Conservation (phyloP, 2,329 filamentous ascomycete genomes). For the Ophiostoma ips region DNA sequence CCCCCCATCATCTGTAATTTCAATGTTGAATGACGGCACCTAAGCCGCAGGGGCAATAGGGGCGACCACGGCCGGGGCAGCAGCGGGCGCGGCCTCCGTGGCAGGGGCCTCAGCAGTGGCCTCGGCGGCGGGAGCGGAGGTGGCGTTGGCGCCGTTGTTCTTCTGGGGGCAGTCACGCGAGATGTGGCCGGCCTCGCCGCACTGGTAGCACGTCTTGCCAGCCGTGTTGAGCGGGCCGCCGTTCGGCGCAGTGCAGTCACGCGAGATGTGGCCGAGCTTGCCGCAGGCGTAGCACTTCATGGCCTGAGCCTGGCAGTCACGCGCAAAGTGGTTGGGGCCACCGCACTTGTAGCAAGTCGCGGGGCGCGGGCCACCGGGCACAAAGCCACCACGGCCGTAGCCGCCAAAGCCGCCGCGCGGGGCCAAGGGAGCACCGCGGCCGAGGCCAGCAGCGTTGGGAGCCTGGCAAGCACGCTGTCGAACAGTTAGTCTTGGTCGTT, state of each 20-base stretch:
- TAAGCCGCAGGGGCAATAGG: slow-evolving; percentile 29
- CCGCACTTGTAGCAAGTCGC: slow-evolving; percentile 64
- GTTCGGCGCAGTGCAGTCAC: slow-evolving; percentile 92
- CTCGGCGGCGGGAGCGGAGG: slow-evolving; percentile 29
- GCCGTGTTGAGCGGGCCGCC: slow-evolving; percentile 89
- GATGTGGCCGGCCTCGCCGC: slow-evolving; percentile 90
- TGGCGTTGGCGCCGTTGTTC: slow-evolving; percentile 19
- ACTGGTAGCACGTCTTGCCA: slow-evolving; percentile 98
- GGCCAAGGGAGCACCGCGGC: slow-evolving; percentile 48
- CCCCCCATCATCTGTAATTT: too few relatives aligned
- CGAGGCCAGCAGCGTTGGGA: slow-evolving; percentile 48
- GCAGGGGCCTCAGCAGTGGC: slow-evolving; percentile 24
- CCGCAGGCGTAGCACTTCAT: slow-evolving; percentile 99
- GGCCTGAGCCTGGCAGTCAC: slow-evolving; percentile 94
- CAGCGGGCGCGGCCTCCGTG: slow-evolving; percentile 28
- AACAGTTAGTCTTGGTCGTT: neutral
- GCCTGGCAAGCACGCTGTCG: slow-evolving; percentile 56
- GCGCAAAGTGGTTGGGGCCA: slow-evolving; percentile 93
- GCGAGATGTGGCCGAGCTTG: slow-evolving; percentile 85
- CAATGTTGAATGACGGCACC: too few relatives aligned
- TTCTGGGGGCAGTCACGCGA: slow-evolving; percentile 84
- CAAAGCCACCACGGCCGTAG: slow-evolving; percentile 60
- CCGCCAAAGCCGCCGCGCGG: slow-evolving; percentile 46
- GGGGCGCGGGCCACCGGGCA: slow-evolving; percentile 49
- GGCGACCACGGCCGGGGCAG: slow-evolving; percentile 30